phyloP scores from a whole-genome alignment of 768 basidiomycete genomes.

The Gymnopilus dilepis region DNA sequence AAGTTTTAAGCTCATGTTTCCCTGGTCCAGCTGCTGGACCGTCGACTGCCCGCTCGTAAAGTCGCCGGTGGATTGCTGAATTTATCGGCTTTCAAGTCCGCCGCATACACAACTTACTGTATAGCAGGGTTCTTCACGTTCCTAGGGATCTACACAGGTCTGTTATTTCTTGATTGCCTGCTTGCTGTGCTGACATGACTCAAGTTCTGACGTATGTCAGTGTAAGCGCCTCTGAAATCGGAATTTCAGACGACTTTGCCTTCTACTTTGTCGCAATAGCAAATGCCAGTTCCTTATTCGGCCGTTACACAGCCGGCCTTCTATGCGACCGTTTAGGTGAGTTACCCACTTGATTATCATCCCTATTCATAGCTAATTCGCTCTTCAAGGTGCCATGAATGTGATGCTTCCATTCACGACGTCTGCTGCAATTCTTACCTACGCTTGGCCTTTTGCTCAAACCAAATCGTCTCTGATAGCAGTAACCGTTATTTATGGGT shows the following conservation, averaged over 20 bases:
- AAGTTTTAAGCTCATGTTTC: neutral
- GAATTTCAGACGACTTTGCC: constrained; percentile 53
- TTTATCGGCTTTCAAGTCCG: constrained; percentile 52
- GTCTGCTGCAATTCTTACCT: constrained; percentile 61
- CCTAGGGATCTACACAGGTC: constrained; percentile 72
- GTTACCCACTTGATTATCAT: constrained; percentile 19
- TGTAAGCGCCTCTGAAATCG: constrained; percentile 55
- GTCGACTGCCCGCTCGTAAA: constrained; percentile 60
- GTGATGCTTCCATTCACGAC: constrained; percentile 69
- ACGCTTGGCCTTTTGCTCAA: constrained; percentile 71
- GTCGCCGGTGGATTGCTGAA: constrained; percentile 64
- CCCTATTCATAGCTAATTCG: neutral
- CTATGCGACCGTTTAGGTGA: constrained; percentile 61
- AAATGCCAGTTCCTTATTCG: constrained; percentile 68
- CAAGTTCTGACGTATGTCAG: constrained; percentile 73
- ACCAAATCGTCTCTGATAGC: constrained; percentile 50
- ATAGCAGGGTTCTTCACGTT: constrained; percentile 59
- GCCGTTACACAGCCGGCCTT: constrained; percentile 59
- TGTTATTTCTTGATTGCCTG: neutral
- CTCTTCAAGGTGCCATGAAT: constrained; percentile 61
- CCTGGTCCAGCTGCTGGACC: constrained; percentile 41
- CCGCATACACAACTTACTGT: constrained; percentile 63
- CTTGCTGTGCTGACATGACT: neutral
- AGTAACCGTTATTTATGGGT: constrained; percentile 71
- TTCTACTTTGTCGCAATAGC: constrained; percentile 73